Evolutionary conservation across 1,284 basidiomycete species (phyloP), one percentile per base, ranked within the genome.

Genomic region (Tilletia horrida): DNA sequence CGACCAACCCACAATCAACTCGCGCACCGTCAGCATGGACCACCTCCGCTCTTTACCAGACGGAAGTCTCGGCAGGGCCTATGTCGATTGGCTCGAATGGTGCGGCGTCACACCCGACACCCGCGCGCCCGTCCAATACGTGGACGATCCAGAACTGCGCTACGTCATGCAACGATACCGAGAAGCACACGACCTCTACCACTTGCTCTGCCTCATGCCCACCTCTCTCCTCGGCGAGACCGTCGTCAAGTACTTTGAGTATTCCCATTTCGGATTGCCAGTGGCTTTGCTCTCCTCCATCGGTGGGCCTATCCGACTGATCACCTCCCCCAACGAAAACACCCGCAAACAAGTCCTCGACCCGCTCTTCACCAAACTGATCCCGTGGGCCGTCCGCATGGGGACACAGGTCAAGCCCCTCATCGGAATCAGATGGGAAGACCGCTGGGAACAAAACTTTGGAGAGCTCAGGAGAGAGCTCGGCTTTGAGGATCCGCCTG

Each of bases 81-180:
- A 97, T 82, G 86, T 89, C 66, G 90, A 89, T 66, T 99, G 96
- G 95, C 86, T 98, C 3, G 88, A 92, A 70, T 86, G 89, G 50
- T 92, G 91, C 82, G 88, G 89, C 3, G 90, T 97, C n/a, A 93
- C 91, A 1, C 96, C 96, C 6, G 96, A 99, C 83, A 94, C 94
- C 48, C 85, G 95, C 68, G 91, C 91, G 76, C 89, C 91, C 7
- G 94, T 95, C 3, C 90, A 90, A 73, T 97, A 97, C 82, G 91
- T 98, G 74, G 87, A 91, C 77, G 92, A 95, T 74, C 91, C 92
- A 0, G 76, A 79, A 68, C 71, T 76, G 52, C 75, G 75, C 59
- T 82, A 97, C 82, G 92, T 97, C 66, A 93, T 99, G 89, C 92
- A 96, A 76, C 89, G 96, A 52, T 98, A 98, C 82, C 90, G 96